phyloP scores from a whole-genome alignment of 192 early-diverging fungal species.

The Nowakowskiella sp. region DNA sequence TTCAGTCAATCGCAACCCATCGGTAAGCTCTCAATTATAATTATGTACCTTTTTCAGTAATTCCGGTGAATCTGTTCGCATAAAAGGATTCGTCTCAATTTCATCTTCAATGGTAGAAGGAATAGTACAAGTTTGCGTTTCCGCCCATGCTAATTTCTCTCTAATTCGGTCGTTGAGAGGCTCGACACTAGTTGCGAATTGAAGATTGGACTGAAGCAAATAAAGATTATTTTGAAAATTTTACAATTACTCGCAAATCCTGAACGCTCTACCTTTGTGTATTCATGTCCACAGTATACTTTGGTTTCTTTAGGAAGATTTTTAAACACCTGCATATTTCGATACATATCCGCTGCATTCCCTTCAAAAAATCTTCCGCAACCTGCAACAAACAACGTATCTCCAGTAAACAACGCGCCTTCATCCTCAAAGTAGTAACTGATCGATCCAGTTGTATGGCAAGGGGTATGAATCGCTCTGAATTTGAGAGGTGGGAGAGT shows the following conservation, averaged over 20 bases:
- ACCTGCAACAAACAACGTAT: too few species aligned
- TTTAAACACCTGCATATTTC: too few species aligned
- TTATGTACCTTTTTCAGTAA: slow-evolving; percentile 16
- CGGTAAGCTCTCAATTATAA: neutral
- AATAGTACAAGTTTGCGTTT: slow-evolving; percentile 50
- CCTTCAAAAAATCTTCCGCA: too few species aligned
- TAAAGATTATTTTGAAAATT: too few species aligned
- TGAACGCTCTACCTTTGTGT: slow-evolving; percentile 26
- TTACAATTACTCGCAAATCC: slow-evolving; percentile 14
- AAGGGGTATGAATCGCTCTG: too few species aligned
- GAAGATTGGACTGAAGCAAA: slow-evolving; percentile 38
- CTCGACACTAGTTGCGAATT: slow-evolving; percentile 75
- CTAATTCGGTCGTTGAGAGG: slow-evolving; percentile 61
- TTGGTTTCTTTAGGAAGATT: too few species aligned
- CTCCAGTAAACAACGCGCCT: too few species aligned
- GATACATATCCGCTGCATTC: too few species aligned
- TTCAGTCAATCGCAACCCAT: slow-evolving; percentile 10
- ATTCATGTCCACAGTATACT: too few species aligned
- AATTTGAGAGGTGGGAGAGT: too few species aligned
- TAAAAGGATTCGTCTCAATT: slow-evolving; percentile 76
- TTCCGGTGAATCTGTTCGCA: slow-evolving; percentile 52
- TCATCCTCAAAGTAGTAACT: too few species aligned
- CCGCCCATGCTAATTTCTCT: slow-evolving; percentile 57
- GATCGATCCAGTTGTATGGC: too few species aligned
- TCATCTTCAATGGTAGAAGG: slow-evolving; percentile 91